phyloP scores from a whole-genome alignment of 257 asterid species.

The Solanum acaule region DNA sequence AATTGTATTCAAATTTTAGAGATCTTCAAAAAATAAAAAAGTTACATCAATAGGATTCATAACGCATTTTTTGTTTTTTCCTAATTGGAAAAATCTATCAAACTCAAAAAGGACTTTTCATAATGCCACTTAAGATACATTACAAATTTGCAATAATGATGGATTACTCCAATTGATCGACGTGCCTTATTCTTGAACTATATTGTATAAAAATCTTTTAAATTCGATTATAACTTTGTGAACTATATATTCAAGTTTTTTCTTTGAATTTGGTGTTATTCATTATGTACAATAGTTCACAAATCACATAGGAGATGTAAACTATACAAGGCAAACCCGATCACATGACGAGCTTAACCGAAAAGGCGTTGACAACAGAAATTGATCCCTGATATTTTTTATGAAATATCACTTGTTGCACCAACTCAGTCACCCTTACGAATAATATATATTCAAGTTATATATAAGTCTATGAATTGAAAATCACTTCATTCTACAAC shows the following conservation, averaged over 20 bases:
- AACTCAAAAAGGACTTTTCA: background rate
- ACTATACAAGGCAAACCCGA: accelerated
- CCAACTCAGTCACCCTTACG: background rate
- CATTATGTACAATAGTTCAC: background rate
- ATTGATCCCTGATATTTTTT: background rate
- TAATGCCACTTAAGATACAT: background rate
- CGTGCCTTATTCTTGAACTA: background rate
- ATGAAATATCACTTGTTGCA: background rate
- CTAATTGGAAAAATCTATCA: background rate
- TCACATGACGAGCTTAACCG: background rate
- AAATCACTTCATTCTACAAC: background rate
- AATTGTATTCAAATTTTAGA: background rate
- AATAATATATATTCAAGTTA: background rate
- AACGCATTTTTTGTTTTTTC: background rate
- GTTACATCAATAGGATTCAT: background rate
- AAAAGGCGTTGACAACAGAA: background rate
- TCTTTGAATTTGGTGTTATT: background rate
- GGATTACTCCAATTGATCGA: background rate
- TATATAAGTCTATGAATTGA: background rate
- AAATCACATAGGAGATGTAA: too few species aligned
- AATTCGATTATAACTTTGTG: background rate
- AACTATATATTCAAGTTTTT: background rate
- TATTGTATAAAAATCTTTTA: background rate
- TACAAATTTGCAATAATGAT: background rate
- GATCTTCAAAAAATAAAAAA: background rate